Conservation (phyloP, 2,329 filamentous ascomycete species). For the Emericellopsis atlantica region DNA sequence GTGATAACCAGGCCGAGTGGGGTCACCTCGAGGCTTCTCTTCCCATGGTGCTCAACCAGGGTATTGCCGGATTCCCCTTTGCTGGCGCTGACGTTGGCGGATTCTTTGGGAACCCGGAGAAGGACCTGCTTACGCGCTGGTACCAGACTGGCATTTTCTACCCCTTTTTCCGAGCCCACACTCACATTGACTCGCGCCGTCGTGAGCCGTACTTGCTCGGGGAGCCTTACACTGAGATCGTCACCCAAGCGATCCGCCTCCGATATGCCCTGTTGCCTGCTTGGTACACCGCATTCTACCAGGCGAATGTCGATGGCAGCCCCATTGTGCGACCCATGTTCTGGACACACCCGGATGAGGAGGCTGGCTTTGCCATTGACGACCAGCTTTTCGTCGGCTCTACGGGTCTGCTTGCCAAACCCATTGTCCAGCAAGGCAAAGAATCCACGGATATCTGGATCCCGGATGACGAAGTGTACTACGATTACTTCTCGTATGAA, state of each 20-base stretch:
- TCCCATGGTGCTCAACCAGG: constrained; percentile 88
- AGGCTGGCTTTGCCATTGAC: constrained; percentile 77
- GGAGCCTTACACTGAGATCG: constrained; percentile 75
- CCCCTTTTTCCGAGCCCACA: constrained; percentile 94
- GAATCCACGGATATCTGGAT: constrained; percentile 70
- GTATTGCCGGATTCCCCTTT: constrained; percentile 88
- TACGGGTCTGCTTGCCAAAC: constrained; percentile 86
- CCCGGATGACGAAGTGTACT: constrained; percentile 81
- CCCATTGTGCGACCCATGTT: constrained; percentile 89
- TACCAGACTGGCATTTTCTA: constrained; percentile 96
- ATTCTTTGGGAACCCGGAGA: constrained; percentile 94
- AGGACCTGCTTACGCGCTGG: constrained; percentile 86
- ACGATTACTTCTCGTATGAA: constrained; percentile 87
- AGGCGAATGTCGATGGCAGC: constrained; percentile 68
- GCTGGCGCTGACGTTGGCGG: constrained; percentile 91
- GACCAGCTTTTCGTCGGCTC: constrained; percentile 86
- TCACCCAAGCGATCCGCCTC: constrained; percentile 76
- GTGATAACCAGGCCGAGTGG: constrained; percentile 93
- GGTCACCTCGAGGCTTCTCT: constrained; percentile 78
- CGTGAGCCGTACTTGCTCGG: constrained; percentile 85
- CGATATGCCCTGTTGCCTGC: constrained; percentile 81
- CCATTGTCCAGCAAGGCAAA: constrained; percentile 67
- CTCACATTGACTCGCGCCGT: constrained; percentile 89
- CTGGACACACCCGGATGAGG: constrained; percentile 79
- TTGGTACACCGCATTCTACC: constrained; percentile 96